Base-by-base conservation (phyloP, 2,329 filamentous ascomycete species). In the Aspergillus eucalypticola region DNA sequence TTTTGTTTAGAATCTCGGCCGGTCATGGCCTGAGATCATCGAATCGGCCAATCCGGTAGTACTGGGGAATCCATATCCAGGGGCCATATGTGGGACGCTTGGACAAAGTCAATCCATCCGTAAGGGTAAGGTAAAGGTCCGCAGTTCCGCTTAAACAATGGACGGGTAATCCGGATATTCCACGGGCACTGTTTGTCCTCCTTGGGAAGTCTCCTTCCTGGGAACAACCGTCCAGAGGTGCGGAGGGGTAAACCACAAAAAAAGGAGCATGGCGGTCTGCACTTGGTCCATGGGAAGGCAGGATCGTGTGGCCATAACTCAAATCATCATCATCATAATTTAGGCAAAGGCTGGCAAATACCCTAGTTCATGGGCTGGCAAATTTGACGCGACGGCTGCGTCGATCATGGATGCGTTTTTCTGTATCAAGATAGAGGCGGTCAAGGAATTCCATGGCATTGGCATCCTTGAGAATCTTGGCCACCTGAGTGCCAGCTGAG, bases 401-500 rank as follows among this genome's bases (percentile, higher is more conserved):
- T 63, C 90, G 83, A 65, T 91, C 87, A 71, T 90, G 86, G 69
- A 95, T 93, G 76, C 89, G 83, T 74, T 85, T 85, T 79, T 95
- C 91, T 54, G 91, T 95, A 69, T 88, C 85, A 81, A 90, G 84
- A 83, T 96, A 96, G 76, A 96, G 82, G 74, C 83, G 83, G 79
- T 94, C 90, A 71, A 95, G 82, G 73, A 89, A 91, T 67, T 90
- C 86, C 91, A 95, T 94, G 60, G 91, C 90, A 64, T 85, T 84
- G 48, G 90, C 88, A 78, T 96, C 91, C 79, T 91, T 92, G 62
- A 96, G 80, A 64, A 96, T 92, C 76, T 92, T 94, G 61, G 91
- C 90, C 61, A 96, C 91, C 76, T 96, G 91, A 56, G 92, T 90
- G 41, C 91, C 91, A 42, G 91, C 91, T 64, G 90, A 93, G 71